phyloP scores from a whole-genome alignment of 805 yeast species.

The Ogataea allantospora region DNA sequence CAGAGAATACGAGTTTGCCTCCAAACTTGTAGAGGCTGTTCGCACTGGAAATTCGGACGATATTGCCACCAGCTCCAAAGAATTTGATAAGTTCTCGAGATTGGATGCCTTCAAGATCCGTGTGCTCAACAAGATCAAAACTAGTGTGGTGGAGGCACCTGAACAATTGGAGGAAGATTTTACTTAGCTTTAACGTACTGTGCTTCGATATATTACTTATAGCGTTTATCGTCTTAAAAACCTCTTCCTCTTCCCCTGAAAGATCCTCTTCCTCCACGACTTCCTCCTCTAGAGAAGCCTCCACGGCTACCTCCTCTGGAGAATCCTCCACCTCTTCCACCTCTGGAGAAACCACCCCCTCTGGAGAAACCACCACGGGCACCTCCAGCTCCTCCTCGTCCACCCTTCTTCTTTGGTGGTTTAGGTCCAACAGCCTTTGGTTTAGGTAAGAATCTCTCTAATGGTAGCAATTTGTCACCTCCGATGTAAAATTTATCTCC shows the following conservation, averaged over 20 bases:
- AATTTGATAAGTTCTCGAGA: constrained; percentile 82
- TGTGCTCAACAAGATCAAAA: constrained; percentile 78
- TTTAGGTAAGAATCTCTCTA: constrained; percentile 96
- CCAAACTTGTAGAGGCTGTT: constrained; percentile 69
- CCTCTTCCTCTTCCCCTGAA: constrained; percentile 41
- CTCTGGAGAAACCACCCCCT: constrained; percentile 42
- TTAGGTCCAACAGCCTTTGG: constrained; percentile 87
- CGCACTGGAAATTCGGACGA: constrained; percentile 76
- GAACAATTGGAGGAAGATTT: constrained; percentile 36
- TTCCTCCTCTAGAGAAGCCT: constrained; percentile 39
- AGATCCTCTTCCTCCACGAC: constrained; percentile 31
- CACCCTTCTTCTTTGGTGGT: constrained; percentile 66
- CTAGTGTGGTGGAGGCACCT: constrained; percentile 30
- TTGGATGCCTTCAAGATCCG: constrained; percentile 90
- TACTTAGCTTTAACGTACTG: constrained; percentile 23
- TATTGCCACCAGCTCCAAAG: constrained; percentile 71
- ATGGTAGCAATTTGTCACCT: constrained; percentile 90
- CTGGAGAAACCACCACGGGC: constrained; percentile 44
- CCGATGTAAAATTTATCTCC: constrained; percentile 97
- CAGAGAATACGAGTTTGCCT: constrained; percentile 69
- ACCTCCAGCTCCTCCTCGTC: constrained; percentile 51
- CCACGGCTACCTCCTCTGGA: constrained; percentile 42
- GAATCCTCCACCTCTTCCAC: constrained; percentile 42
- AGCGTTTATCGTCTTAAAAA: constrained; percentile 15
- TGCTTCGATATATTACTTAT: constrained; percentile 13